Percentiles rank a stretch among this genome's conserved stretches.
Conservation (phyloP, 768 basidiomycete genomes). For the Suillus americanus region DNA sequence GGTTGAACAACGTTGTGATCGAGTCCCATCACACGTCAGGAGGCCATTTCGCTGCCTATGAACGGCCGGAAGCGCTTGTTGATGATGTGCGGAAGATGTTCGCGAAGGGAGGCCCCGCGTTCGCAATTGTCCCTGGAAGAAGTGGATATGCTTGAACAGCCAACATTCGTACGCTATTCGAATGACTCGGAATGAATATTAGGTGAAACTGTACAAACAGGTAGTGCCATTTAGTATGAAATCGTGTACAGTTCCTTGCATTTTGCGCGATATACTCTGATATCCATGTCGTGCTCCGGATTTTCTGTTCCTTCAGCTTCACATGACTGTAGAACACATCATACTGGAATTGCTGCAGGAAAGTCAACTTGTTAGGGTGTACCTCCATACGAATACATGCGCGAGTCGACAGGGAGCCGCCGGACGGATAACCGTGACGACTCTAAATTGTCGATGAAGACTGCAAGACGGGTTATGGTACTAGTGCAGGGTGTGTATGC, state of each 20-base stretch:
- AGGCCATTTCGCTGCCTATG: constrained; percentile 57
- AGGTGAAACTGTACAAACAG: not conserved
- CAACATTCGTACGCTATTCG: not conserved
- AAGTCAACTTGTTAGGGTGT: constrained; percentile 89
- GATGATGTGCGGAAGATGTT: constrained; percentile 55
- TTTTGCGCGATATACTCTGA: constrained; percentile 98
- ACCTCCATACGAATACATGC: constrained; percentile 65
- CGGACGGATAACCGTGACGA: too few species aligned
- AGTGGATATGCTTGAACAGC: constrained; percentile 37
- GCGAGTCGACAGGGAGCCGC: too few species aligned
- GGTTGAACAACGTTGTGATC: constrained; percentile 41
- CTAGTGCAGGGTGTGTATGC: too few species aligned
- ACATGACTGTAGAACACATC: constrained; percentile 92
- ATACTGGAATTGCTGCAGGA: constrained; percentile 96
- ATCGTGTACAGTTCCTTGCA: constrained; percentile 91
- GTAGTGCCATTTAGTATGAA: constrained; percentile 64
- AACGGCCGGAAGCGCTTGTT: constrained; percentile 46
- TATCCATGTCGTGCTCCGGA: constrained; percentile 88
- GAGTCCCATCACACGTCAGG: constrained; percentile 45
- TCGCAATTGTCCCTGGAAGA: constrained; percentile 44
- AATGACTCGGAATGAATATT: not conserved
- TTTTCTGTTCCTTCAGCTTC: constrained; percentile 90
- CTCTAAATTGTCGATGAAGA: too few species aligned
- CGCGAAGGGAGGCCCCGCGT: constrained; percentile 46
- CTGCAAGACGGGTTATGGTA: too few species aligned